phyloP scores from a whole-genome alignment of 768 basidiomycete genomes.

The Calocybe indica region DNA sequence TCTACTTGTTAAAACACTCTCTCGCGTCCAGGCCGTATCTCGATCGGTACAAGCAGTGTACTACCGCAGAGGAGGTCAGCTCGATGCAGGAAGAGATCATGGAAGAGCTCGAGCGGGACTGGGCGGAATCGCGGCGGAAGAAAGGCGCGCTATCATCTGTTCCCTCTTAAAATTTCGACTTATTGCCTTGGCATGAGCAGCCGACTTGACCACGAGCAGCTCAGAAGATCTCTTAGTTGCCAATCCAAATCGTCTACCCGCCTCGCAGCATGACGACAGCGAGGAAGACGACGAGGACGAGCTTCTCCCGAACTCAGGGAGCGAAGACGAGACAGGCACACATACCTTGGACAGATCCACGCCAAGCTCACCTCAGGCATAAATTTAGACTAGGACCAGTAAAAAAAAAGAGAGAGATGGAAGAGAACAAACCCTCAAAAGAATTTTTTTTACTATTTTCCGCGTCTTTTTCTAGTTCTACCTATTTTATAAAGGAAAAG shows the following conservation, averaged over 20 bases:
- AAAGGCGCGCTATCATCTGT: slow-evolving; percentile 31
- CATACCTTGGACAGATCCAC: too few relatives aligned
- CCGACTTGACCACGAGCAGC: slow-evolving; percentile 18
- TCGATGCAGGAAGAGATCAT: slow-evolving; percentile 65
- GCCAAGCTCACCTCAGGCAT: too few relatives aligned
- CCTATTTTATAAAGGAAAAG: slow-evolving; percentile 42
- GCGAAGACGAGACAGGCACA: slow-evolving; percentile 10
- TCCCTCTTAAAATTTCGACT: slow-evolving; percentile 1
- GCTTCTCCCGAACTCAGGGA: slow-evolving; percentile 9
- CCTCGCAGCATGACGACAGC: slow-evolving; percentile 22
- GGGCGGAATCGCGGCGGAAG: slow-evolving; percentile 46
- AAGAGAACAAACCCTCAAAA: too few relatives aligned
- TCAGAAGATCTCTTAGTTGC: slow-evolving; percentile 57
- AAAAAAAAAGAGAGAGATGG: too few relatives aligned
- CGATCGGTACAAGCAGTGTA: slow-evolving; percentile 72
- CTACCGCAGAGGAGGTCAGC: slow-evolving; percentile 49
- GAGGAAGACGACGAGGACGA: slow-evolving; percentile 12
- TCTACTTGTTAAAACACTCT: background rate
- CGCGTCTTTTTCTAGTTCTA: slow-evolving; percentile 49
- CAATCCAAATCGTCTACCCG: slow-evolving; percentile 47
- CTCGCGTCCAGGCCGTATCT: slow-evolving; percentile 47
- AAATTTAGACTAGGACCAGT: too few relatives aligned
- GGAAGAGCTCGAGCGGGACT: slow-evolving; percentile 58
- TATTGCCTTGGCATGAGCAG: background rate
- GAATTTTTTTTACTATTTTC: too few relatives aligned